A percentile compares a stretch with the other conserved stretches of the same genome.
These are phyloP conservation scores for Globisporangium lucens DNA, from an alignment of 352 stramenopile genomes.

Conservation along the genomic window DNA sequence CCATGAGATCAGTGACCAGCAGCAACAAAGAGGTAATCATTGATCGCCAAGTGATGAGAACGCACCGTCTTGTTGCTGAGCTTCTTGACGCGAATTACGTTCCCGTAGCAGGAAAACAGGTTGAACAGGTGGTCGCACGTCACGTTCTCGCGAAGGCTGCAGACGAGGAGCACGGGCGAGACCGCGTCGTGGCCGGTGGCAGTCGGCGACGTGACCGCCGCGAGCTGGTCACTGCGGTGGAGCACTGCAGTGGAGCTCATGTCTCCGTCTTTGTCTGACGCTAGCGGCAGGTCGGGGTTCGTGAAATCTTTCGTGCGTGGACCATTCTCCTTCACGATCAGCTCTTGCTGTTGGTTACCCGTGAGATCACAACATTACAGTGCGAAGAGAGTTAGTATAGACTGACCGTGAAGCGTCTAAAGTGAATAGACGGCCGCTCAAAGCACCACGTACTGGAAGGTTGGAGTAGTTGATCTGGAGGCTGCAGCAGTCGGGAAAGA, in stretches of 20 bases:
- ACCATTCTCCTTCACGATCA: constrained; percentile 65
- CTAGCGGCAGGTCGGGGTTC: constrained; percentile 31
- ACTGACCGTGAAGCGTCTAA: background rate
- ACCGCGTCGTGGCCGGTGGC: constrained; percentile 21
- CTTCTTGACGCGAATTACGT: constrained; percentile 61
- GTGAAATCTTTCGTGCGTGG: constrained; percentile 49
- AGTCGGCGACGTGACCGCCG: constrained; percentile 3
- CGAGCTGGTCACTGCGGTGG: constrained; percentile 18
- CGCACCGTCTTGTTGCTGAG: constrained; percentile 41
- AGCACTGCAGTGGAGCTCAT: constrained; percentile 1
- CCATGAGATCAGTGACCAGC: background rate
- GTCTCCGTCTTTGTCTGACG: background rate
- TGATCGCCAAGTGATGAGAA: background rate
- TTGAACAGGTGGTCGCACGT: constrained; percentile 68
- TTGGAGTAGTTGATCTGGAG: constrained; percentile 68
- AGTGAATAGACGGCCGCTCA: background rate
- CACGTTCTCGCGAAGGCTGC: constrained; percentile 47
- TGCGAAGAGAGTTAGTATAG: background rate
- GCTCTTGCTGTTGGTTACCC: constrained; percentile 32
- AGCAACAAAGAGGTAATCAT: background rate
- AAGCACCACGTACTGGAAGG: constrained; percentile 27
- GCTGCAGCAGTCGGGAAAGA: constrained; percentile 58
- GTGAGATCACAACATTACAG: background rate
- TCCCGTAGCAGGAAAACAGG: constrained; percentile 68
- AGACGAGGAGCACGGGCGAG: constrained; percentile 55